Evolutionary conservation across 1,139 yeast species (phyloP), one percentile per base, ranked within the genome.

Genomic region (Zygosaccharomyces pseudobailii): DNA sequence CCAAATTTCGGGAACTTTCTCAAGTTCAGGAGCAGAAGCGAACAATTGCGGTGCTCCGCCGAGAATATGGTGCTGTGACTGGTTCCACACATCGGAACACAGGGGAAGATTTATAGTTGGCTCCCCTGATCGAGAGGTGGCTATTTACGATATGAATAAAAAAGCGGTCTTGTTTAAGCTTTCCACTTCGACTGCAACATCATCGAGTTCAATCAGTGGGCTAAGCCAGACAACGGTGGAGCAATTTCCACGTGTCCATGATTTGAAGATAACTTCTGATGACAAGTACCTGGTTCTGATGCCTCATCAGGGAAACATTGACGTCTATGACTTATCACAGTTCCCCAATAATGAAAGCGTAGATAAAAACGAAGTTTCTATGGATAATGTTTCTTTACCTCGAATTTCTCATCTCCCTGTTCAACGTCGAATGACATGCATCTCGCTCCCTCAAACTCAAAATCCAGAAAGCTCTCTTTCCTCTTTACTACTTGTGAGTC

Each of bases 111-210:
- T 75, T 49, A 83, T 87, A 52, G 73, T 87, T 8, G 94, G 95
- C 0, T 81, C 92, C 1, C 88, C 90, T 0, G 96, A 87, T 62
- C 81, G 82, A 54, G 82, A 79, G 42, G 75, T 88, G 49, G 76
- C 79, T 30, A 75, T 85, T 10, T 86, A 78, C 70, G 79, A 82
- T 55, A 58, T 77, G 22, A 65, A 68, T 21, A 77, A 70, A 8
- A 55, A 53, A 36, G 38, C 53, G 6, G 49, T 61, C 8, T 41
- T 82, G 73, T 37, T 66, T 65, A 46, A 67, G 65, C 46, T 59
- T 63, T 25, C 71, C 64, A 52, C 65, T 13, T 45, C 52, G 5
- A 44, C 48, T 2, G 30, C 34, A 36, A 35, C 46, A n/a, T 40
- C 51, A 5, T 31, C 45, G 13, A 28, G 28, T 23, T 39, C 49